These are phyloP conservation scores for Solanum gracilifrons DNA, from an alignment of 257 asterid species.

Conservation along the genomic window DNA sequence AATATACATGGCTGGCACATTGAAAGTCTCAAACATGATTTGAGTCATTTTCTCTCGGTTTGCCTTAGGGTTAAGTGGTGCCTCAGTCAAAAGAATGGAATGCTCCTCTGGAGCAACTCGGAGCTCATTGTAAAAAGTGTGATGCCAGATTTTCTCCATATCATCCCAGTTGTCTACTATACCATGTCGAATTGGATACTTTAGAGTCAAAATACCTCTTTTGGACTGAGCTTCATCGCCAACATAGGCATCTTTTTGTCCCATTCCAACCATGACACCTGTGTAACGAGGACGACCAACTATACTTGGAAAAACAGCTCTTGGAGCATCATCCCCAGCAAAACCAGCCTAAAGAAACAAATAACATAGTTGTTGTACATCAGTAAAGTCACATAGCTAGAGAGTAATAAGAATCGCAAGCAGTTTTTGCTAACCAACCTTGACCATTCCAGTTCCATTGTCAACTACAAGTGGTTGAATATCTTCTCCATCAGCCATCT, in stretches of 20 bases:
- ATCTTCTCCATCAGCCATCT: constrained; percentile 6
- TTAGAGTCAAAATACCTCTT: constrained; percentile 5
- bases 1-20: constrained; percentile 9
- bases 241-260: constrained; percentile 10
- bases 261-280: constrained; percentile 7
- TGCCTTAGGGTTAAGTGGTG: constrained; percentile 10
- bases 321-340: constrained; percentile 12
- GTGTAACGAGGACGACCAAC: constrained; percentile 11
- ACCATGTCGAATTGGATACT: constrained; percentile 5
- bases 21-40: constrained; percentile 9
- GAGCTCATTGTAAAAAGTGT: constrained; percentile 7
- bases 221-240: constrained; percentile 8
- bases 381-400: neutral
- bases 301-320: constrained; percentile 8
- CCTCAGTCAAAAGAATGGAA: constrained; percentile 5
- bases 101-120: constrained; percentile 11
- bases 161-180: constrained; percentile 7
- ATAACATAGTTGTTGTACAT: neutral
- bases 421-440: neutral
- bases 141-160: constrained; percentile 12
- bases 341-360: constrained; percentile 6
- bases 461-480: constrained; percentile 7
- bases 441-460: constrained; percentile 13
- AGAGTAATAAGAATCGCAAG: neutral
- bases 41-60: constrained; percentile 5